Evolutionary conservation across 2,329 filamentous ascomycete species (phyloP), one percentile per base, ranked within the genome.

Genomic region (Epichloe gansuensis): DNA sequence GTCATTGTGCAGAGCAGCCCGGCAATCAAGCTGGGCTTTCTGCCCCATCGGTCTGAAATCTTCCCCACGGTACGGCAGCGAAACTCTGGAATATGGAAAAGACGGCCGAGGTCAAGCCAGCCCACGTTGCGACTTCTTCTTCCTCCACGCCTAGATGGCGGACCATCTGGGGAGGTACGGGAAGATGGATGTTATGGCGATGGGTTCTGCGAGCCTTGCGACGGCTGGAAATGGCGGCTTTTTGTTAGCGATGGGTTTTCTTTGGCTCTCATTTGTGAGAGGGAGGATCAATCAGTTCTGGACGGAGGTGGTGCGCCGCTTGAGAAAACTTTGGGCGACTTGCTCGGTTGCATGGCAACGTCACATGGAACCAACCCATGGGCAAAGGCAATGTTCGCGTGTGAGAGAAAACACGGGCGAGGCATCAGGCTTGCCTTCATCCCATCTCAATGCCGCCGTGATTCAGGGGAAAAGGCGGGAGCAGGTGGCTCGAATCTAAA

Each of bases 1-100:
- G 83, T 63, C 87, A 96, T 94, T 45, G 90, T 95, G 60, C 80
- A 86, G 39, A 82, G 66, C 17, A 93, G 73, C 0, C 87, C 89
- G 7, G 77, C 63, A 13, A 97, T 74, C 54, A 97, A 88, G 41
- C 85, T 79, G 1, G 85, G 86, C 64, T 95, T 96, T 52, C 91
- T 81, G 21, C 91, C 93, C 56, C 87, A 81, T 44, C 69, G 72
- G 66, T 97, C 93, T 0, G 89, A 88, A 2, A 84, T 78, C 58
- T 82, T 5, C 89, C 85, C 87, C 88, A 91, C 1, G 80, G 71
- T 2, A 91, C 80, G 17, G 85, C 86, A 5, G 85, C 88, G 17
- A 80, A 48, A 59, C 83, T 85, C 67, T 91, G 87, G 34, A 79
- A 76, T 11, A 89, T 66, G 2, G 86, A 87, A 66, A 90, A 89